Conservation (phyloP, 352 stramenopile genomes). For the Phytophthora melonis region DNA sequence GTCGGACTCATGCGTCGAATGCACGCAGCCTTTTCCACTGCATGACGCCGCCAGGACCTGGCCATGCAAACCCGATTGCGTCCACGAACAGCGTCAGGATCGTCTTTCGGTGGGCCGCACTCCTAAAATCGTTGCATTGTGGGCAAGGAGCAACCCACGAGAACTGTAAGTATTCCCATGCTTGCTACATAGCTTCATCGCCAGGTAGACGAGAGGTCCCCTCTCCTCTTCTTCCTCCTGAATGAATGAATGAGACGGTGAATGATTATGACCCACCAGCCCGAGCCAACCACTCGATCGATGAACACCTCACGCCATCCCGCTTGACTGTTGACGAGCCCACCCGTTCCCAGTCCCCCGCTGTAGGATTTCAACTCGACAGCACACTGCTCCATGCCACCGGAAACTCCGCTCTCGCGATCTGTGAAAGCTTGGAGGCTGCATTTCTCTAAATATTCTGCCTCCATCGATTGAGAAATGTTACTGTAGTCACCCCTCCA, state of each 20-base stretch:
- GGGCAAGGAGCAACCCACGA: background rate
- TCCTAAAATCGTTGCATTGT: conserved; percentile 18
- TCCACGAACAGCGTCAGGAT: background rate
- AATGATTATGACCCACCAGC: conserved; percentile 1
- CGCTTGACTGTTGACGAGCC: too few species aligned
- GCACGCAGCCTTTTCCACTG: conserved; percentile 4
- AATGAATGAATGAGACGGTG: background rate
- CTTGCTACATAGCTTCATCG: background rate
- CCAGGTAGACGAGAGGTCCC: background rate
- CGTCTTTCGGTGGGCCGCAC: conserved; percentile 8
- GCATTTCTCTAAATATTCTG: background rate
- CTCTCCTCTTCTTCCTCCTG: background rate
- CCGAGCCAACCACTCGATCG: too few species aligned
- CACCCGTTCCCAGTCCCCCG: too few species aligned
- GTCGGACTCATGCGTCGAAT: background rate
- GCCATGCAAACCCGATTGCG: conserved; percentile 5
- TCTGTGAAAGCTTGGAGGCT: background rate
- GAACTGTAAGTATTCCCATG: conserved; percentile 12
- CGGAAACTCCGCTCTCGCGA: background rate
- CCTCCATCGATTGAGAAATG: too few species aligned
- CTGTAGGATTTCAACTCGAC: too few species aligned
- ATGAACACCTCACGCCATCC: too few species aligned
- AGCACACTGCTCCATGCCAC: too few species aligned
- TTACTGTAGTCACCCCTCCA: too few species aligned
- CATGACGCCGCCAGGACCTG: conserved; percentile 8